These are phyloP conservation scores for Talaromyces sp. DNA, from an alignment of 2,329 filamentous ascomycete species.

Conservation along the genomic window DNA sequence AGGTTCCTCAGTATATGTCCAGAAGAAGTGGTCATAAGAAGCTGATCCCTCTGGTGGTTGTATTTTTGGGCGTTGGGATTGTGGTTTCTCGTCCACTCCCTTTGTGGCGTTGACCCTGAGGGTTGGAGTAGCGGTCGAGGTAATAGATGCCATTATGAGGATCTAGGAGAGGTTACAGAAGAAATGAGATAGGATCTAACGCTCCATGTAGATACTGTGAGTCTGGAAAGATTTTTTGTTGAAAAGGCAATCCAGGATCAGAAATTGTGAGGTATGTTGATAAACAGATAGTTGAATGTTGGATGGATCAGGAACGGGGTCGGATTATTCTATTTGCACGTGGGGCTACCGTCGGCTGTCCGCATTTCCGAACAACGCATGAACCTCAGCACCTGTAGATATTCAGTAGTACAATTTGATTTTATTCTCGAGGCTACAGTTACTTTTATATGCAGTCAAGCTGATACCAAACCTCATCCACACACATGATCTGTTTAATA, in stretches of 20 bases:
- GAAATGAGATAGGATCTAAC: not conserved
- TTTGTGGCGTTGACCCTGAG: slow-evolving; percentile 28
- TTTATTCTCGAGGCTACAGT: not conserved
- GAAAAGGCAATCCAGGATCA: not conserved
- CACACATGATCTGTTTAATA: slow-evolving; percentile 52
- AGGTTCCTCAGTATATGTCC: slow-evolving; percentile 98
- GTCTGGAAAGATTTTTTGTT: not conserved
- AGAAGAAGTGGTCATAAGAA: slow-evolving; percentile 70
- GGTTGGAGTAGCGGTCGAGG: slow-evolving; percentile 31
- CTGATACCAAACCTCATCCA: slow-evolving; percentile 13
- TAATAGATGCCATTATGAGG: slow-evolving; percentile 29
- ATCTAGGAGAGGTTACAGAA: slow-evolving; percentile 1
- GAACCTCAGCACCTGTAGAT: not conserved
- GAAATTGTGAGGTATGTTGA: not conserved
- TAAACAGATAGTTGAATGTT: slow-evolving; percentile 5
- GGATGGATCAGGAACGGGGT: slow-evolving; percentile 18
- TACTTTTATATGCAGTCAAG: slow-evolving; percentile 7
- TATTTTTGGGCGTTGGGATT: slow-evolving; percentile 25
- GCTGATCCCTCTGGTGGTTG: slow-evolving; percentile 33
- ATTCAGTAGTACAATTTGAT: slow-evolving; percentile 8
- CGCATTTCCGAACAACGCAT: not conserved
- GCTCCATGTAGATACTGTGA: not conserved
- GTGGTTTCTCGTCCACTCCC: slow-evolving; percentile 18
- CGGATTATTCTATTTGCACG: slow-evolving; percentile 34
- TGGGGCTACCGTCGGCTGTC: slow-evolving; percentile 29